Evolutionary conservation across 2,329 filamentous ascomycete species (phyloP).

Genomic region (Cadophora luteo-olivacea): DNA sequence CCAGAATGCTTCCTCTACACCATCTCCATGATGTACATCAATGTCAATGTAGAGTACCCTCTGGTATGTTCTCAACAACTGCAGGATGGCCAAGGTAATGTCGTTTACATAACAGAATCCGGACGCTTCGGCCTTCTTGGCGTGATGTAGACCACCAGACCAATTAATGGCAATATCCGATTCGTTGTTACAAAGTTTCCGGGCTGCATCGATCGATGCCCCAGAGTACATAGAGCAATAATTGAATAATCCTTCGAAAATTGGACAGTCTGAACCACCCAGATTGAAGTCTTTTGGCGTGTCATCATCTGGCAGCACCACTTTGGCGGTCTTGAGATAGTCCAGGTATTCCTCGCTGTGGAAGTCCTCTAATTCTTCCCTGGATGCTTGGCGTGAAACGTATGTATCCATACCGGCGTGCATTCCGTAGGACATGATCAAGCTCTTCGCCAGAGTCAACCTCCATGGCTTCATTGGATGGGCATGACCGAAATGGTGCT

Average conservation of each 20-base stretch:
- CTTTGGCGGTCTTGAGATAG: constrained; percentile 77
- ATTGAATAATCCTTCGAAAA: constrained; percentile 94
- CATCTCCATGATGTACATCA: constrained; percentile 90
- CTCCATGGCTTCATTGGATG: constrained; percentile 99
- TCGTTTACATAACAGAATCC: constrained; percentile 99
- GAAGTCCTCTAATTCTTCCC: constrained; percentile 86
- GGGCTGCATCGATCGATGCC: constrained; percentile 87
- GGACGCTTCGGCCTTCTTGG: constrained; percentile 90
- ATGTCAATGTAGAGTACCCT: constrained; percentile 95
- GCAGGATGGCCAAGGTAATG: constrained; percentile 91
- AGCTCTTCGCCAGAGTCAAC: constrained; percentile 90
- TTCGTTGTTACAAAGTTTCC: constrained; percentile 84
- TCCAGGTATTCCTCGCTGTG: constrained; percentile 91
- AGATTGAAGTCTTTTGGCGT: constrained; percentile 76
- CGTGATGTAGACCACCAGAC: constrained; percentile 96
- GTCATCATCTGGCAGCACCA: constrained; percentile 71
- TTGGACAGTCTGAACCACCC: constrained; percentile 88
- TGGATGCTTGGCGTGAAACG: constrained; percentile 80
- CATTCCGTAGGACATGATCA: constrained; percentile 94
- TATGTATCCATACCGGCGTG: constrained; percentile 97
- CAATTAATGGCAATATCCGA: constrained; percentile 97
- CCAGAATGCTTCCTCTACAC: constrained; percentile 90
- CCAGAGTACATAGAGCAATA: constrained; percentile 95
- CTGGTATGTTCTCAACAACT: constrained; percentile 81
- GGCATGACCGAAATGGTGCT: constrained; percentile 94